Evolutionary conservation across 83 land plant species (phyloP).

Genomic region (Diphasiastrum complanatum): DNA sequence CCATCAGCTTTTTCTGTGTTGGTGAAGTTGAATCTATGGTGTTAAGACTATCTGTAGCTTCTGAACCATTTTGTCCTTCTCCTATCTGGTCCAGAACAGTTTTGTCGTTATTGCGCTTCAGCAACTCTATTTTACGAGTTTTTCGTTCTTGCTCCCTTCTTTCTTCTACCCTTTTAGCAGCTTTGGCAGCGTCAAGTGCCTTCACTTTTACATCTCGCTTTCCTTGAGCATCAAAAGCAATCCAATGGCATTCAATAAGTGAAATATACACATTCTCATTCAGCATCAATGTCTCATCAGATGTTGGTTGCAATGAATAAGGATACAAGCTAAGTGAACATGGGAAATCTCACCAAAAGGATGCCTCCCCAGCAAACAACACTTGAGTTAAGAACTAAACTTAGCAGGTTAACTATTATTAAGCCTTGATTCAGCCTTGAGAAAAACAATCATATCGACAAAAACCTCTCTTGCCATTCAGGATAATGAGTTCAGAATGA

Average conservation of each 20-base stretch:
- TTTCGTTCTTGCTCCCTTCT: conserved; percentile 55
- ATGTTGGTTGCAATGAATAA: too few species aligned
- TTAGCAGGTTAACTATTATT: too few species aligned
- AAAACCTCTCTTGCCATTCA: neutral
- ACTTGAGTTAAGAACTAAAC: too few species aligned
- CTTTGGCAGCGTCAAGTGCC: conserved; percentile 91
- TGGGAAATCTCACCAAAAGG: too few species aligned
- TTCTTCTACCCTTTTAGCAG: conserved; percentile 64
- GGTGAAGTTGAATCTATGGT: too few species aligned
- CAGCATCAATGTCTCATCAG: neutral
- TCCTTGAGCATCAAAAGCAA: conserved; percentile 29
- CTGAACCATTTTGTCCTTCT: conserved; percentile 20
- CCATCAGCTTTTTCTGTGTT: too few species aligned
- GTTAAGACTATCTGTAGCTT: too few species aligned
- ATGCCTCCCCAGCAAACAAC: too few species aligned
- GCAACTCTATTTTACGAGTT: conserved; percentile 49
- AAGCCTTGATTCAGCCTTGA: neutral
- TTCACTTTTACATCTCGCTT: conserved; percentile 86
- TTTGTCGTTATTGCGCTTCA: conserved; percentile 29
- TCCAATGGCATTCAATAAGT: neutral
- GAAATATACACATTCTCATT: neutral
- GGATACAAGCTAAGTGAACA: too few species aligned
- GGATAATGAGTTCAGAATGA: neutral
- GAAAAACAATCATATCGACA: neutral
- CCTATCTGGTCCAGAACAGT: conserved; percentile 7